Evolutionary conservation across 352 stramenopile species (phyloP).

Genomic region (Globisporangium spiculum): DNA sequence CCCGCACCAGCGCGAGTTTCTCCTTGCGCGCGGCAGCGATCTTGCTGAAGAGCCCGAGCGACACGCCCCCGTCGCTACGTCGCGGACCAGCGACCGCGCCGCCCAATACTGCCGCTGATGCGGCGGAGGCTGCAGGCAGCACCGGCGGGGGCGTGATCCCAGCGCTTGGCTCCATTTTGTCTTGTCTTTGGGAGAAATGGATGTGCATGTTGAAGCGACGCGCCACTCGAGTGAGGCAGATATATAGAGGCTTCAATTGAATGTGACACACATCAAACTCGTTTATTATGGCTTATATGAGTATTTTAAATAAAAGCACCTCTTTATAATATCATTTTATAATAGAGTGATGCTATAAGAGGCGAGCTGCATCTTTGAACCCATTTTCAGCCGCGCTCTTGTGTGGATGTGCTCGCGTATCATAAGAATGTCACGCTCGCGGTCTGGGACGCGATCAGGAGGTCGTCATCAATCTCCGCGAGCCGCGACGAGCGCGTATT

Average conservation of each 20-base stretch:
- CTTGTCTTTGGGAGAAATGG: background rate
- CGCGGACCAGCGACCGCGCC: background rate
- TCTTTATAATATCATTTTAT: no score
- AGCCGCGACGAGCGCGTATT: background rate
- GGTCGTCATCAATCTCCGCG: background rate
- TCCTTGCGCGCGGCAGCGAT: conserved; percentile 70
- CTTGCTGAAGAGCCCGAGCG: conserved; percentile 72
- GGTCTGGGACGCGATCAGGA: no score
- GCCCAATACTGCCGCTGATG: background rate
- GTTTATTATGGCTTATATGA: no score
- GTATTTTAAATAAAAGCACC: no score
- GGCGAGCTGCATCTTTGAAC: no score
- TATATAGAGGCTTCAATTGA: no score
- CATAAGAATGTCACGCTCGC: background rate
- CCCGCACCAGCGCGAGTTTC: conserved; percentile 34
- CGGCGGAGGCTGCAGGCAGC: background rate
- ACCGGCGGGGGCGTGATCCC: background rate
- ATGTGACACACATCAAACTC: no score
- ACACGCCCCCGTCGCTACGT: conserved; percentile 36
- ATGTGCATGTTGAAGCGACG: background rate
- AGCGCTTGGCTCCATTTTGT: background rate
- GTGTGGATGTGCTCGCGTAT: background rate
- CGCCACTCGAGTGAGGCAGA: no score
- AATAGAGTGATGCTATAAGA: no score
- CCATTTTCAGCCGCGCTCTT: no score